These are phyloP conservation scores for Pythium rishiriense DNA, from an alignment of 352 stramenopile genomes.

Conservation along the genomic window DNA sequence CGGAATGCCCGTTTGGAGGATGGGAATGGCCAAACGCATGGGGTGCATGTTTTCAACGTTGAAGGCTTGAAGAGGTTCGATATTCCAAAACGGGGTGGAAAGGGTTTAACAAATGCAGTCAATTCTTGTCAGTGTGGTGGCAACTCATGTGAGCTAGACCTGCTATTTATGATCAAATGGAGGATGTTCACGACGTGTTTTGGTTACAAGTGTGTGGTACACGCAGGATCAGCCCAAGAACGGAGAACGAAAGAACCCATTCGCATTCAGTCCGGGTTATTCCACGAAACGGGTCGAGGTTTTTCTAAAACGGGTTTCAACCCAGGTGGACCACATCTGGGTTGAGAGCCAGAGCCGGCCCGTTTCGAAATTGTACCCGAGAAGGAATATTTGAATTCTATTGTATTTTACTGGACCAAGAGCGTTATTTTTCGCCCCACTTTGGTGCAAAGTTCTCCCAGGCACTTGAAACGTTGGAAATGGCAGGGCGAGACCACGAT, in stretches of 20 bases:
- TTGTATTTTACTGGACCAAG: constrained; percentile 15
- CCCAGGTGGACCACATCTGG: constrained; percentile 10
- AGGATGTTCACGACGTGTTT: not conserved
- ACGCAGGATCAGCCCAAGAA: constrained; percentile 1
- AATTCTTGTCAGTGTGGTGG: too few relatives aligned
- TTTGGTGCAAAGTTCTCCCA: constrained; percentile 15
- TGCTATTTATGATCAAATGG: not conserved
- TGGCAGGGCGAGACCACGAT: constrained; percentile 56
- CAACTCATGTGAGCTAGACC: too few relatives aligned
- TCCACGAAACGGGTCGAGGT: not conserved
- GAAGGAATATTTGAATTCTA: constrained; percentile 24
- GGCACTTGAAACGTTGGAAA: constrained; percentile 37
- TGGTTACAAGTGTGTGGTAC: not conserved
- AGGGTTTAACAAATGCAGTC: not conserved
- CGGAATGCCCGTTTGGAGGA: constrained; percentile 8
- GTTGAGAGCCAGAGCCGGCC: constrained; percentile 18
- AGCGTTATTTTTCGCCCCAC: constrained; percentile 19
- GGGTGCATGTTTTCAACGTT: not conserved
- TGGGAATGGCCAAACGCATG: not conserved
- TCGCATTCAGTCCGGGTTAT: constrained; percentile 33
- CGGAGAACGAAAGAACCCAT: constrained; percentile 22
- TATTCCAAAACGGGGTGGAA: not conserved
- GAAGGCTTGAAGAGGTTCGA: not conserved
- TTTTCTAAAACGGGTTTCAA: constrained; percentile 3
- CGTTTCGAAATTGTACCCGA: constrained; percentile 17